Conservation (phyloP, 1,139 yeast genomes). For the Protomyces lactucae-debilis region DNA sequence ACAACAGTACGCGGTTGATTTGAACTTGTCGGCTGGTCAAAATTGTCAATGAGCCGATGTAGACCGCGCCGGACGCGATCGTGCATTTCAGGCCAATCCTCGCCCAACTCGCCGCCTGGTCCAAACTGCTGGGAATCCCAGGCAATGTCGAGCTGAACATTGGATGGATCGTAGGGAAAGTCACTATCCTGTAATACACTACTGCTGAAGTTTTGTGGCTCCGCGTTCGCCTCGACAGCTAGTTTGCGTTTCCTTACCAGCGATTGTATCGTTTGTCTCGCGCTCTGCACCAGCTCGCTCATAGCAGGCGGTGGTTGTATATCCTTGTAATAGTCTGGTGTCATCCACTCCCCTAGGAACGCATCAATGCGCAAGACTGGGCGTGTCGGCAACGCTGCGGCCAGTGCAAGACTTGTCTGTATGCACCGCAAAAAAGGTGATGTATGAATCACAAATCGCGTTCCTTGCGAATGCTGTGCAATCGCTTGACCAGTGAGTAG, state of each 20-base stretch:
- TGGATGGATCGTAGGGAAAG: neutral
- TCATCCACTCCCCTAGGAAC: conserved; percentile 44
- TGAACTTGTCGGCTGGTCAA: conserved; percentile 32
- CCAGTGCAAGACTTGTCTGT: conserved; percentile 40
- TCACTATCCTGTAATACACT: neutral
- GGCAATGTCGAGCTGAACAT: conserved; percentile 32
- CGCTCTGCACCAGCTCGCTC: conserved; percentile 36
- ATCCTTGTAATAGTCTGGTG: conserved; percentile 41
- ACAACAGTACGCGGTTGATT: conserved; percentile 33
- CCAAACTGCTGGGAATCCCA: conserved; percentile 40
- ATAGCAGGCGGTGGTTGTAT: conserved; percentile 40
- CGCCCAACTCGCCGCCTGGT: conserved; percentile 41
- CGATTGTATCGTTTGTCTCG: conserved; percentile 34
- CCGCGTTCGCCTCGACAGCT: neutral
- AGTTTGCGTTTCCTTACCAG: conserved; percentile 16
- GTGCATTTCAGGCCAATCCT: conserved; percentile 42
- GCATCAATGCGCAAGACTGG: conserved; percentile 38
- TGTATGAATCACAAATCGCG: conserved; percentile 36
- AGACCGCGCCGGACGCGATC: conserved; percentile 38
- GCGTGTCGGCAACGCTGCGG: conserved; percentile 25
- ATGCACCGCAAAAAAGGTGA: conserved; percentile 44
- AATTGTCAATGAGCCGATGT: conserved; percentile 33
- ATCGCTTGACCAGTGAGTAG: conserved; percentile 31
- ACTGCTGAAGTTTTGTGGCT: neutral
- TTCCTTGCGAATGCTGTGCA: conserved; percentile 2